Evolutionary conservation across 2,329 filamentous ascomycete genomes (phyloP), one percentile per base, ranked within the genome.

Genomic region (Neofusicoccum umdonicola): DNA sequence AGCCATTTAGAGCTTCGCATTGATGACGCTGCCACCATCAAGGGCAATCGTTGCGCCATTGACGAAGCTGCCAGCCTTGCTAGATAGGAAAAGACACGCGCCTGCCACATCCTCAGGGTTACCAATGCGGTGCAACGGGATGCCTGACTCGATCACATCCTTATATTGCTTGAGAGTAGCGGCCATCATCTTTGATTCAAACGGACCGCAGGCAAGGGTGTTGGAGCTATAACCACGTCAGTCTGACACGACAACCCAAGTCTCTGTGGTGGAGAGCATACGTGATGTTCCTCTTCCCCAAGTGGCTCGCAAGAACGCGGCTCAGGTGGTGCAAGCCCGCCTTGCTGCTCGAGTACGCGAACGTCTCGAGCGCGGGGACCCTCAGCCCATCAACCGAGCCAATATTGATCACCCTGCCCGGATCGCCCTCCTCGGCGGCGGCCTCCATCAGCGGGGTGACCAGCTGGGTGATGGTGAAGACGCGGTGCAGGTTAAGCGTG

Each of bases 181-280:
- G 44, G 87, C 88, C 89, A 91, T 91, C 84, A 91, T 90, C 71
- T 88, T 89, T 17, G 87, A 88, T 68, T 87, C 82, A 66, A 90
- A 90, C 3, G 89, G 89, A 3, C 90, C 90, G 66, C 89, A 91
- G 5, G 90, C 90, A 64, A 92, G 77, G 3, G 87, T 86, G 72
- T 92, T 92, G 67, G 82, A 84, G 31, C 61, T 63, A 1, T 34
- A 22, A 5, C 7, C n/a, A 6, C 12, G 31, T 63, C 8, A 63
- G 50, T 37, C 79, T 81, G 62, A 41, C 5, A 50, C 15, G 0
- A 31, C 57, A 8, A 17, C 37, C 34, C 11, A 13, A 22, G 17
- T 7, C 3, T 13, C 15, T 11, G 1, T 8, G 8, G 27, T 17
- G n/a, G 15, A 31, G 13, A 15, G 13, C 61, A 19, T 51, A 50